Base-by-base conservation (phyloP, 2,329 filamentous ascomycete species). In the Botryotinia convoluta region DNA sequence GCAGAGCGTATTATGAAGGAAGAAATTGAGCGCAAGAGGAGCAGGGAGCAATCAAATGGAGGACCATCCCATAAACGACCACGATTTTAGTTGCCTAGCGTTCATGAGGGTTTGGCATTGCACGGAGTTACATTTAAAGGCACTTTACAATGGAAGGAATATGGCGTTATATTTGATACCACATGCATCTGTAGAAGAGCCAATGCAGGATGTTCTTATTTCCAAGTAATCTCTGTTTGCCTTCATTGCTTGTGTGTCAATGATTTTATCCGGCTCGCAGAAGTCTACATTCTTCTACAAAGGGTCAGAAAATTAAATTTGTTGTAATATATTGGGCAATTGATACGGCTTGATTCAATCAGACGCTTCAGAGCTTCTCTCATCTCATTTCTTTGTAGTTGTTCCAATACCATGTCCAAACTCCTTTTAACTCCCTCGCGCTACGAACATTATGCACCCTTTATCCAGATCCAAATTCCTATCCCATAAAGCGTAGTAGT, bases 1-100 rank as follows among this genome's bases (percentile, higher is more conserved):
- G 92, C 91, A 4, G 94, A 95, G 83, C 88, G 92, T 71, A 97
- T 96, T 79, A 97, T 97, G 94, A 93, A 92, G 82, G 91, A 93
- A 78, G 92, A 95, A 80, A 87, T 93, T 82, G 92, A 94, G 78
- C 86, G 87, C 76, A 94, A 94, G 80, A 86, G 91, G 72, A 82
- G 85, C 48, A 84, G 88, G 65, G 87, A 85, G 16, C 80, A 72
- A 48, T 60, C 71, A 45, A 32, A 68, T 54, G 71, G 62, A 45
- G 71, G 71, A 16, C 71, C 71, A 29, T 72, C 71, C 1, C 71
- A 72, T 16, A 72, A 72, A 60, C 39, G 71, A n/a, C 62, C 42
- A 72, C 62, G 71, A 29, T 72, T 72, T 48, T 72, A 60, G 59
- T 42, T 7, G n/a, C 18, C 12, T 22, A 71, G n/a, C 51, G n/a